Percentiles rank a stretch among this genome's conserved stretches.
Evolutionary conservation across 1,284 basidiomycete genomes (phyloP).

Genomic region (Athelia sp.): DNA sequence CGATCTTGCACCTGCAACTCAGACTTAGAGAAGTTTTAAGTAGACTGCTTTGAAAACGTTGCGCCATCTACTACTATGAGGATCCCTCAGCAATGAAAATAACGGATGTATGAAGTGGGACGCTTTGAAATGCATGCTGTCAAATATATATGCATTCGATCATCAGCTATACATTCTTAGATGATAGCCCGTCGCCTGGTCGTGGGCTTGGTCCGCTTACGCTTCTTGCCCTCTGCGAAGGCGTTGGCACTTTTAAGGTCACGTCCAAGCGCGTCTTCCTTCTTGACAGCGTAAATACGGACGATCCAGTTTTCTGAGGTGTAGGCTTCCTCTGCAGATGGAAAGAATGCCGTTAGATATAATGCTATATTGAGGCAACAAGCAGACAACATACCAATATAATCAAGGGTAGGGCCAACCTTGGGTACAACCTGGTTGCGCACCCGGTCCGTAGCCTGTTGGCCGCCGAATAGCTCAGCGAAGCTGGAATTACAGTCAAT

Average conservation of each 20-base stretch:
- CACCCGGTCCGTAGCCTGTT: constrained; percentile 76
- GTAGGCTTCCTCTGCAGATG: constrained; percentile 82
- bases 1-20: too few species aligned
- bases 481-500: constrained; percentile 48
- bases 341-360: constrained; percentile 9
- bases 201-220: constrained; percentile 69
- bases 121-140: too few species aligned
- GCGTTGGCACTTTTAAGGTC: constrained; percentile 83
- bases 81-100: too few species aligned
- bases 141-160: neutral
- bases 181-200: constrained; percentile 50
- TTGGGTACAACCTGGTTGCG: constrained; percentile 76
- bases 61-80: too few species aligned
- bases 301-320: constrained; percentile 99
- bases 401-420: constrained; percentile 79
- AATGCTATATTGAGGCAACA: constrained; percentile 7
- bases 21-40: too few species aligned
- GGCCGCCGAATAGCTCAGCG: constrained; percentile 79
- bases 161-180: constrained; percentile 3
- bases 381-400: constrained; percentile 56
- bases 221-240: constrained; percentile 84
- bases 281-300: constrained; percentile 95
- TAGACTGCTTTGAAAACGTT: too few species aligned
- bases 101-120: too few species aligned
- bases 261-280: constrained; percentile 88